A percentile compares a stretch with the other conserved stretches of the same genome.
phyloP scores from a whole-genome alignment of 2,329 filamentous ascomycete genomes.

The Fusarium bulbicola region DNA sequence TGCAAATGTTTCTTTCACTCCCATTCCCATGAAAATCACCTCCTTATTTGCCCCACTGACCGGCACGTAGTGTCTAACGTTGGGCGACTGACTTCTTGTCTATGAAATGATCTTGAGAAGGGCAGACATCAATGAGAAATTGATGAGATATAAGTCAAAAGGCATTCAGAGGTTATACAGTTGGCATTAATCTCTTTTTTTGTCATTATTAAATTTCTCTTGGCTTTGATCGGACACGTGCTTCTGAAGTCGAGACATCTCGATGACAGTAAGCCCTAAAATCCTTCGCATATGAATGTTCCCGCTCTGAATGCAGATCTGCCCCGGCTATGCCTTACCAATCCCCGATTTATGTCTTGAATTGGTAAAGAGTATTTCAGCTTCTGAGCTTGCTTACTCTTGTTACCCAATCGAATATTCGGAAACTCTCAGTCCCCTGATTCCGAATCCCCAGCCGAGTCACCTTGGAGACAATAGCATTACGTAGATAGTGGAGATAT shows the following conservation, averaged over 20 bases:
- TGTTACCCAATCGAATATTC: not conserved
- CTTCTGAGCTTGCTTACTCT: not conserved
- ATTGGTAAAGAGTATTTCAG: not conserved
- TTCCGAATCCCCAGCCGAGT: not conserved
- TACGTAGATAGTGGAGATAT: not conserved
- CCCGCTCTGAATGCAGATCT: not conserved
- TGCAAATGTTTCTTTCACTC: not conserved
- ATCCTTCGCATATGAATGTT: not conserved
- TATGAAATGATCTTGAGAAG: not conserved
- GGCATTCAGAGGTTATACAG: not conserved
- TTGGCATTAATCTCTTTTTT: not conserved
- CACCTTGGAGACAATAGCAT: not conserved
- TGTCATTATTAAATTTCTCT: too few relatives aligned
- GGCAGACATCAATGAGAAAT: not conserved
- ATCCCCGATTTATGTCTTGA: not conserved
- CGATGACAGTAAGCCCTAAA: slow-evolving; percentile 6
- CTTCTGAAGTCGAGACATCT: not conserved
- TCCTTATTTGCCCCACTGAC: not conserved
- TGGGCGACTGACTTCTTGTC: not conserved
- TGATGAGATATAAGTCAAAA: not conserved
- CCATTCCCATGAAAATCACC: not conserved
- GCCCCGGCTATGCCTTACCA: not conserved
- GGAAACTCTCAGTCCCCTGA: not conserved
- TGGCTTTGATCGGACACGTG: not conserved
- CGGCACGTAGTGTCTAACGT: not conserved